phyloP scores from a whole-genome alignment of 345 rosid genomes.

The Turnera subulata region DNA sequence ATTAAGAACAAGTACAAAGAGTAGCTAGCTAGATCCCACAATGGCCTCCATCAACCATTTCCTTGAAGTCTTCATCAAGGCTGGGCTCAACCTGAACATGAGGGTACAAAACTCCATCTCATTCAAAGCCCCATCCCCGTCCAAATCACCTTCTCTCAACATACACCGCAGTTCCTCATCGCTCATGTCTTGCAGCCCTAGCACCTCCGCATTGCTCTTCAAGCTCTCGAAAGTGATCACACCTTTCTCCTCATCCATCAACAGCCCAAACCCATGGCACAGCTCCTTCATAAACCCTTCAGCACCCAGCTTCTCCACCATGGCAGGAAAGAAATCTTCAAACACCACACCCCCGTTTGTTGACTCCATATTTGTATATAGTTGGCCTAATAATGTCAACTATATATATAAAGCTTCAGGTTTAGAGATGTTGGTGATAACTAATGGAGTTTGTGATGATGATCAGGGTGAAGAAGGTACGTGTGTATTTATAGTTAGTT shows the following conservation, averaged over 20 bases:
- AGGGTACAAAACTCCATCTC: conserved; percentile 55
- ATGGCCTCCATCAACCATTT: conserved; percentile 36
- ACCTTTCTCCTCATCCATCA: conserved; percentile 44
- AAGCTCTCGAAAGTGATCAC: conserved; percentile 50
- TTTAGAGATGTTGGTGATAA: too few species aligned
- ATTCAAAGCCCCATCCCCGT: conserved; percentile 52
- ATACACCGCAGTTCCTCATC: conserved; percentile 46
- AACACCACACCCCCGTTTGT: conserved; percentile 33
- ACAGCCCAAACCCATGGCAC: conserved; percentile 43
- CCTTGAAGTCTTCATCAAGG: conserved; percentile 36
- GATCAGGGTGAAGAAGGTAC: background rate
- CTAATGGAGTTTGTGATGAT: too few species aligned
- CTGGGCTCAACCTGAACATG: conserved; percentile 66
- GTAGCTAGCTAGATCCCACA: conserved; percentile 12
- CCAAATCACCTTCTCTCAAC: conserved; percentile 54
- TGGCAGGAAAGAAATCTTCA: conserved; percentile 54
- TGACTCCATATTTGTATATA: conserved; percentile 17
- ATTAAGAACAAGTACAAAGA: background rate
- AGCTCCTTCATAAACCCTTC: conserved; percentile 60
- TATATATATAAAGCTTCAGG: too few species aligned
- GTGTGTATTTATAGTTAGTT: conserved; percentile 12
- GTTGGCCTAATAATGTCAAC: too few species aligned
- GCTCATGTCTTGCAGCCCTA: conserved; percentile 47
- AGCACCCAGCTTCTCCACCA: conserved; percentile 49
- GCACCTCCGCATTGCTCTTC: conserved; percentile 35